phyloP scores from a whole-genome alignment of 2,329 filamentous ascomycete species.

The Trichothecium sympodiale region DNA sequence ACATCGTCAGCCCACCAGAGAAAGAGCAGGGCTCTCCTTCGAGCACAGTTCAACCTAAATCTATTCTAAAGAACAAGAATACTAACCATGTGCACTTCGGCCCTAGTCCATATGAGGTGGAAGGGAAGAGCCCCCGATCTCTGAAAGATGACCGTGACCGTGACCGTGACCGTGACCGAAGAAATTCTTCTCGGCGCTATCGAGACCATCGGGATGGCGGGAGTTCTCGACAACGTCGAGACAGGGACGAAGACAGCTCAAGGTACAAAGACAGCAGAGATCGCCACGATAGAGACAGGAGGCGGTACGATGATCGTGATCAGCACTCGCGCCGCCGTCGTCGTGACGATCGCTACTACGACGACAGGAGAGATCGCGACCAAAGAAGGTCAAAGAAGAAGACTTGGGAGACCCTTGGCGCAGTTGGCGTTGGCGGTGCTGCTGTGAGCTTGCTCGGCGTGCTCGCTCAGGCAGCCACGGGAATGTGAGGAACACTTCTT shows the following conservation, averaged over 20 bases:
- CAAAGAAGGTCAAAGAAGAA: conserved; percentile 29
- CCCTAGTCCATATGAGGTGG: conserved; percentile 34
- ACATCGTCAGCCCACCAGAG: conserved; percentile 24
- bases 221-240: conserved; percentile 7
- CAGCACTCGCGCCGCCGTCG: conserved; percentile 10
- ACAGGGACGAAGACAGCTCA: conserved; percentile 15
- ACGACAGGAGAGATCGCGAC: conserved; percentile 14
- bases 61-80: conserved; percentile 52
- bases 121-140: conserved; percentile 12
- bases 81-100: conserved; percentile 45
- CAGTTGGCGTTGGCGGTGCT: conserved; percentile 49
- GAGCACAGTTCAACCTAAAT: conserved; percentile 34
- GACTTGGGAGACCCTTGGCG: conserved; percentile 41
- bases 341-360: conserved; percentile 6
- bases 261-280: conserved; percentile 17
- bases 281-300: conserved; percentile 8
- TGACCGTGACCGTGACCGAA: conserved; percentile 15
- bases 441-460: conserved; percentile 48
- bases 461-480: conserved; percentile 42
- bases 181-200: conserved; percentile 5
- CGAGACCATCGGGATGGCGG: conserved; percentile 12
- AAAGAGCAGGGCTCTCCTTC: conserved; percentile 22
- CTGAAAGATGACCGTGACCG: conserved; percentile 12
- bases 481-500: conserved; percentile 9
- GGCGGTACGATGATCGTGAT: background rate